Conservation (phyloP, 352 stramenopile species). For the Globisporangium recalcitrans region DNA sequence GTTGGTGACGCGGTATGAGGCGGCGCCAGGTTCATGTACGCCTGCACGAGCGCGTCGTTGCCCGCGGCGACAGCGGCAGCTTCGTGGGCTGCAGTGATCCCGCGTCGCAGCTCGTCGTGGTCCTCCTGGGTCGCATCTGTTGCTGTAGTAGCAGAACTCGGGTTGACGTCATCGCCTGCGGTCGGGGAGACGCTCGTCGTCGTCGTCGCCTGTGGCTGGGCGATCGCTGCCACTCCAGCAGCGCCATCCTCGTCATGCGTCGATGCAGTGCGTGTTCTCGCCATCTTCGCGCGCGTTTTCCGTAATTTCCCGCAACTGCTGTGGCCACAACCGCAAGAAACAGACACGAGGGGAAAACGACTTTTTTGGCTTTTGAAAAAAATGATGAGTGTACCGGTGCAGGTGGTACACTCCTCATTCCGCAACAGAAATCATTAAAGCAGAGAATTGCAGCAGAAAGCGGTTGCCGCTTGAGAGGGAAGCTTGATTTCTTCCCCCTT, state of each 20-base stretch:
- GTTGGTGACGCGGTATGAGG: neutral
- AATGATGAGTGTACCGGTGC: neutral
- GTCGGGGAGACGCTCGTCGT: neutral
- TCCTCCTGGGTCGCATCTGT: neutral
- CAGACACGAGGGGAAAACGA: neutral
- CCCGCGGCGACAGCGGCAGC: conserved; percentile 5
- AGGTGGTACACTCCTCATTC: neutral
- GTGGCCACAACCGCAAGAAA: conserved; percentile 16
- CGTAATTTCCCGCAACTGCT: conserved; percentile 13
- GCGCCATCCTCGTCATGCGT: conserved; percentile 2
- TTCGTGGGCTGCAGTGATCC: conserved; percentile 7
- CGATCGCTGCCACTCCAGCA: neutral
- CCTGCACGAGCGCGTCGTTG: conserved; percentile 17
- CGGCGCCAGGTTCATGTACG: conserved; percentile 17
- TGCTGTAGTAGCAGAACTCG: neutral
- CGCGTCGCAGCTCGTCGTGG: conserved; percentile 7
- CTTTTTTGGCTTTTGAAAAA: neutral
- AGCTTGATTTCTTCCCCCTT: conserved; percentile 3
- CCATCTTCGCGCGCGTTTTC: conserved; percentile 12
- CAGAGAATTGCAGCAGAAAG: neutral
- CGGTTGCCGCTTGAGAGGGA: neutral
- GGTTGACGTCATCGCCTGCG: neutral
- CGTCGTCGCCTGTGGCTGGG: neutral
- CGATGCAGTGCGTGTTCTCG: conserved; percentile 1
- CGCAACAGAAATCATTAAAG: neutral